phyloP scores from a whole-genome alignment of 2,329 filamentous ascomycete genomes.

The Cadophora sp. region DNA sequence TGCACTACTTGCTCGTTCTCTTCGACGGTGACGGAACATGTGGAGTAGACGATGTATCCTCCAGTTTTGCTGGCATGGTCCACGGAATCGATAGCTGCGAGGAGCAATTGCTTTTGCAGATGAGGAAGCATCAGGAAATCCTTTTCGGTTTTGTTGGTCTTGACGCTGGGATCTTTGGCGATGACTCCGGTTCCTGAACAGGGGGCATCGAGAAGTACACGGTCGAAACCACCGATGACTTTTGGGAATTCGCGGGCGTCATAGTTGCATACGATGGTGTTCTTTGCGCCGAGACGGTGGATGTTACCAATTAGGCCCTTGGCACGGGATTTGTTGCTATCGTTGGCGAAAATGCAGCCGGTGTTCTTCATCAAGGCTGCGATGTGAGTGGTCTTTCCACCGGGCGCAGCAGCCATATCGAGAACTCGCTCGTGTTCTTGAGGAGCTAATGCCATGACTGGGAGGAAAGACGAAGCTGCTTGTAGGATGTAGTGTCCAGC shows the following conservation, averaged over 20 bases:
- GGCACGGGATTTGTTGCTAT: constrained; percentile 89
- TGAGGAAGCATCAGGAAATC: constrained; percentile 95
- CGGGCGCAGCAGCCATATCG: constrained; percentile 92
- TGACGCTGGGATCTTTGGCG: constrained; percentile 93
- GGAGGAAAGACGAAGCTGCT: constrained; percentile 94
- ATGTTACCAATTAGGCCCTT: constrained; percentile 99
- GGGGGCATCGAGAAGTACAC: constrained; percentile 91
- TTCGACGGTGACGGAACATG: constrained; percentile 92
- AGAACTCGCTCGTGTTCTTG: constrained; percentile 92
- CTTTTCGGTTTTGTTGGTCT: constrained; percentile 96
- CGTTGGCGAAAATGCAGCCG: constrained; percentile 93
- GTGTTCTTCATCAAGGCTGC: constrained; percentile 99
- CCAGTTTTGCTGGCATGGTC: constrained; percentile 92
- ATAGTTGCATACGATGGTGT: constrained; percentile 94
- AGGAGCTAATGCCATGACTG: constrained; percentile 95
- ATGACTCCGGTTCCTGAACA: constrained; percentile 98
- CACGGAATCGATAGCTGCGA: constrained; percentile 93
- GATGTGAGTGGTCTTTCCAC: constrained; percentile 95
- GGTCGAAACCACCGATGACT: constrained; percentile 94
- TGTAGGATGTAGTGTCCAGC: constrained; percentile 98
- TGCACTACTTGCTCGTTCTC: constrained; percentile 95
- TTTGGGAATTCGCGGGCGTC: constrained; percentile 93
- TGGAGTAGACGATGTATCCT: constrained; percentile 95
- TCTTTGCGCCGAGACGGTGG: constrained; percentile 90
- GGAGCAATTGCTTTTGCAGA: constrained; percentile 90